Conservation (phyloP, 2,329 filamentous ascomycete species). For the Fusarium ambrosium region DNA sequence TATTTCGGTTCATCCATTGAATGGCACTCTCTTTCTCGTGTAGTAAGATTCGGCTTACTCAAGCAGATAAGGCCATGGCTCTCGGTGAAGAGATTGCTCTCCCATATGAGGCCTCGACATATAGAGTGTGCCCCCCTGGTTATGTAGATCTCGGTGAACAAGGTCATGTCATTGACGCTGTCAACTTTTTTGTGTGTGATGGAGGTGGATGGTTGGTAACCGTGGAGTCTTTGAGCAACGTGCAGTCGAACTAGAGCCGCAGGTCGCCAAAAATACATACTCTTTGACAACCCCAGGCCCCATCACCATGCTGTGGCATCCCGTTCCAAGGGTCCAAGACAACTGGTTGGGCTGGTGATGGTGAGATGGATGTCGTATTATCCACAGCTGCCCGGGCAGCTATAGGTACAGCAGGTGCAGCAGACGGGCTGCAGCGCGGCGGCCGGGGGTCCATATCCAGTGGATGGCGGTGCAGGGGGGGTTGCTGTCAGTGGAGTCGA, state of each 20-base stretch:
- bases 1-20: neutral
- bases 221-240: neutral
- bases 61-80: neutral
- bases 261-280: neutral
- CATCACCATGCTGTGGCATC: neutral
- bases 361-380: slow-evolving; percentile 8
- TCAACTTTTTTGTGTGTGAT: neutral
- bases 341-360: slow-evolving; percentile 25
- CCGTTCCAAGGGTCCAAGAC: neutral
- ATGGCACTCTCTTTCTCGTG: neutral
- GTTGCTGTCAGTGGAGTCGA: slow-evolving; percentile 41
- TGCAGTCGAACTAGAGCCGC: neutral
- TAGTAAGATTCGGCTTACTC: slow-evolving; percentile 1
- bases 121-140: neutral
- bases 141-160: neutral
- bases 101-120: neutral
- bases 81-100: neutral
- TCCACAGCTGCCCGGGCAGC: neutral
- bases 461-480: slow-evolving; percentile 28
- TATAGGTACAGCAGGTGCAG: neutral
- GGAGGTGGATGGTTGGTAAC: neutral
- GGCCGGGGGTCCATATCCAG: slow-evolving; percentile 26
- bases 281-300: neutral
- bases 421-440: slow-evolving; percentile 28
- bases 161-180: neutral